Base-by-base conservation (phyloP, 371 early-diverging fungal species). In the Actinomucor elegans region DNA sequence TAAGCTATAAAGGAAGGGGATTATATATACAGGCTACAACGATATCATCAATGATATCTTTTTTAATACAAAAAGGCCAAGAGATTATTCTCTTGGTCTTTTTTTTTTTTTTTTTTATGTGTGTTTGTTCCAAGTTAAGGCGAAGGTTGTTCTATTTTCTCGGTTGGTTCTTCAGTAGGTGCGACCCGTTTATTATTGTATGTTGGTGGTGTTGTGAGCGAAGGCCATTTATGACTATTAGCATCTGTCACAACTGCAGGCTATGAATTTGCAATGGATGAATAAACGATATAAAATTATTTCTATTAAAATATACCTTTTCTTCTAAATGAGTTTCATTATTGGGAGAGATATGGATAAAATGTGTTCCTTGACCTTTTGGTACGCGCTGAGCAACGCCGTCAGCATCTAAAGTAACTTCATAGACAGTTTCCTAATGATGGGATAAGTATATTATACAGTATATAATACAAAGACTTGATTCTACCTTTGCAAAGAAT, bases 311-410 rank as follows among this genome's bases (percentile, higher is more conserved):
- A 18, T 20, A 49, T 67, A 67, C 68, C 68, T 68, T 68, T 48
- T 68, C 64, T 57, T 68, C 64, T 23, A 68, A 44, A 24, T 54
- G 57, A 28, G 73, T 75, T 43, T 75, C 73, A 15, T 66, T 63
- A 12, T 63, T 57, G 9, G 61, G 47, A 33, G 73, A 71, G 20
- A 73, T 61, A 48, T 71, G 66, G 34, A 77, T 77, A 20, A 63
- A 59, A 47, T 77, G 77, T 11, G 77, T 77, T 10, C 77, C 77
- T 57, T 73, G 63, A 5, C 77, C 77, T 33, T 66, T 57, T 3
- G 69, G 67, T 18, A 77, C 77, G 34, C 71, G 66, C 12, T 67
- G 71, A 26, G 77, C 77, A 2, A 77, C 67, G 26, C 77, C 77
- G 24, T 71, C 46, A 3, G 58, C 51, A 61, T 77, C 77, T 32